Conservation (phyloP, 2,329 filamentous ascomycete genomes). For the Passalora sequoiae region DNA sequence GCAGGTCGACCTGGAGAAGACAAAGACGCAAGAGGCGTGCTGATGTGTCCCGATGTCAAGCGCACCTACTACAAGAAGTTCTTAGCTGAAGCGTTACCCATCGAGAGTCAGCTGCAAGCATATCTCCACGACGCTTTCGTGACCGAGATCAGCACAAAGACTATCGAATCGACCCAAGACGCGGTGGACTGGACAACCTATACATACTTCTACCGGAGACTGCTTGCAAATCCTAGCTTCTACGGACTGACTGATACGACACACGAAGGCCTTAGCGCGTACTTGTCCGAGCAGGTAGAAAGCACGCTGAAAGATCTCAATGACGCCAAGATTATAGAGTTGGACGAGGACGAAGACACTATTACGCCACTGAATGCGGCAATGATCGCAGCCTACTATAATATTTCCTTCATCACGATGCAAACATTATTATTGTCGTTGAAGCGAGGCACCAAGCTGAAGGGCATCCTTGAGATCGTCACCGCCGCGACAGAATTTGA, state of each 20-base stretch:
- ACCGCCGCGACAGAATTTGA: slow-evolving; percentile 97
- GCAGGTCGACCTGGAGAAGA: slow-evolving; percentile 74
- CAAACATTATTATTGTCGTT: slow-evolving; percentile 94
- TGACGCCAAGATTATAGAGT: slow-evolving; percentile 91
- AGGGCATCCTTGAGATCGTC: slow-evolving; percentile 93
- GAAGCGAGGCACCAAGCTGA: slow-evolving; percentile 83
- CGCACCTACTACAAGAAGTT: slow-evolving; percentile 99
- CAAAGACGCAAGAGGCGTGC: slow-evolving; percentile 78
- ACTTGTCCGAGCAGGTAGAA: slow-evolving; percentile 91
- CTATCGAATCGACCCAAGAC: slow-evolving; percentile 90
- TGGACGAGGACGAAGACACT: slow-evolving; percentile 81
- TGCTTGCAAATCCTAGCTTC: slow-evolving; percentile 93
- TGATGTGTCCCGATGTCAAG: slow-evolving; percentile 93
- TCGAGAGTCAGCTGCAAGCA: slow-evolving; percentile 87
- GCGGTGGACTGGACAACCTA: slow-evolving; percentile 98
- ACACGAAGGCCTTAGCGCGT: slow-evolving; percentile 87
- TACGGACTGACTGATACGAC: slow-evolving; percentile 85
- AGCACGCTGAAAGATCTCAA: slow-evolving; percentile 82
- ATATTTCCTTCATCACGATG: slow-evolving; percentile 99
- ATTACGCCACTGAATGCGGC: slow-evolving; percentile 88
- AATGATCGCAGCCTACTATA: slow-evolving; percentile 99
- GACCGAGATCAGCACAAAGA: slow-evolving; percentile 92
- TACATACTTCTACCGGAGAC: slow-evolving; percentile 93
- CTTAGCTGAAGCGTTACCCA: slow-evolving; percentile 87
- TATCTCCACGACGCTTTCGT: slow-evolving; percentile 96